Evolutionary conservation across 1,139 yeast genomes (phyloP).

Genomic region (Yamadazyma siamensis): DNA sequence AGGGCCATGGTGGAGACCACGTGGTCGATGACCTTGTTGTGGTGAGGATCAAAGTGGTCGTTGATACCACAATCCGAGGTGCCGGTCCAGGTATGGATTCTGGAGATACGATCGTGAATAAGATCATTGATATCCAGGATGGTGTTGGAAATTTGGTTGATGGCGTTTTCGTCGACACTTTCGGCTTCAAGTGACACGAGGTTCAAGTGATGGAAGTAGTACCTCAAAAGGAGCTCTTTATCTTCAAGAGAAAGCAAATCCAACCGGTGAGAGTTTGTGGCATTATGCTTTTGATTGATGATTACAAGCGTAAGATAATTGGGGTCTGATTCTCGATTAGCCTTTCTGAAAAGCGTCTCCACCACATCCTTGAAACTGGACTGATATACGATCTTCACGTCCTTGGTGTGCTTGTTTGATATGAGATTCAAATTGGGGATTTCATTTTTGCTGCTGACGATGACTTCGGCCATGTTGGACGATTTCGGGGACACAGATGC

Average conservation of each 20-base stretch:
- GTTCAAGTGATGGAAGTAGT: slow-evolving; percentile 44
- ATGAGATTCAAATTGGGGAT: no score
- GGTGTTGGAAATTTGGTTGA: slow-evolving; percentile 18
- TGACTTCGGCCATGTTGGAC: background rate
- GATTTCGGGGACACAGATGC: no score
- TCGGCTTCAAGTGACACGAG: slow-evolving; percentile 23
- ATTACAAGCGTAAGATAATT: slow-evolving; percentile 33
- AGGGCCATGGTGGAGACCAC: slow-evolving; percentile 34
- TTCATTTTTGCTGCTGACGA: background rate
- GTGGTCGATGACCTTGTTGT: slow-evolving; percentile 17
- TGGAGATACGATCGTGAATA: slow-evolving; percentile 37
- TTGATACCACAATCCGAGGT: slow-evolving; percentile 31
- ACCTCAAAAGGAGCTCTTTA: slow-evolving; percentile 30
- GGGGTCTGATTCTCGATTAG: slow-evolving; percentile 35
- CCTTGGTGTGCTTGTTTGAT: background rate
- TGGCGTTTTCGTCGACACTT: background rate
- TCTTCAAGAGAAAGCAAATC: slow-evolving; percentile 24
- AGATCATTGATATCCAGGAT: slow-evolving; percentile 25
- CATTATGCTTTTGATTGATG: slow-evolving; percentile 16
- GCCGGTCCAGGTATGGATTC: slow-evolving; percentile 61
- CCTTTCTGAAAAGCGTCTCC: slow-evolving; percentile 28
- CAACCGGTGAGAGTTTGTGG: slow-evolving; percentile 8
- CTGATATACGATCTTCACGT: background rate
- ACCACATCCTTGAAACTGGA: slow-evolving; percentile 14
- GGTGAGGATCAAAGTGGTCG: slow-evolving; percentile 15